A percentile compares a stretch with the other conserved stretches of the same genome.
Evolutionary conservation across 805 yeast genomes (phyloP).

Genomic region (Vanderwaltozyma verrucispora): DNA sequence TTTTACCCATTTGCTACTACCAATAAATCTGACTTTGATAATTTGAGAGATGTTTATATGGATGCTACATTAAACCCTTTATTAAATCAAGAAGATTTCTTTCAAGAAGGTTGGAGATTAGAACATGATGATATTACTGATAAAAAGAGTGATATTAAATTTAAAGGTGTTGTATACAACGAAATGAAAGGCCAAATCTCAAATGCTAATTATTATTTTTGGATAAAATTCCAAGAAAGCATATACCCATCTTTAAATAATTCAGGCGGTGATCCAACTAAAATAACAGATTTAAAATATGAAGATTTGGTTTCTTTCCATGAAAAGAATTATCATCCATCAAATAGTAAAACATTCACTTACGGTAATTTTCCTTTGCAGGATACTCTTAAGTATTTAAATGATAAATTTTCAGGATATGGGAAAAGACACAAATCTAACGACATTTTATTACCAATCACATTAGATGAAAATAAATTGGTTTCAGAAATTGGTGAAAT

Average conservation of each 20-base stretch:
- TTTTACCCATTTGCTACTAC: slow-evolving; percentile 96
- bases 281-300: slow-evolving; percentile 64
- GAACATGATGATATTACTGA: slow-evolving; percentile 61
- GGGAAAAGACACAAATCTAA: slow-evolving; percentile 37
- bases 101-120: slow-evolving; percentile 96
- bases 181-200: slow-evolving; percentile 98
- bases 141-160: slow-evolving; percentile 46
- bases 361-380: slow-evolving; percentile 70
- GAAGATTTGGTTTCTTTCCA: slow-evolving; percentile 76
- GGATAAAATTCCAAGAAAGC: slow-evolving; percentile 73
- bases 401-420: slow-evolving; percentile 40
- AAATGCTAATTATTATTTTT: slow-evolving; percentile 74
- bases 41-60: slow-evolving; percentile 77
- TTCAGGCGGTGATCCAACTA: slow-evolving; percentile 89
- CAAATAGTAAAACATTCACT: slow-evolving; percentile 77
- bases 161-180: slow-evolving; percentile 94
- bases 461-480: slow-evolving; percentile 26
- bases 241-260: slow-evolving; percentile 78
- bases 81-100: slow-evolving; percentile 67
- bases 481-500: slow-evolving; percentile 58
- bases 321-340: slow-evolving; percentile 69
- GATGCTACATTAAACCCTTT: slow-evolving; percentile 82
- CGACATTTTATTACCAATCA: slow-evolving; percentile 33
- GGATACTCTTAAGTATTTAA: slow-evolving; percentile 47
- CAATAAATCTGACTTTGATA: slow-evolving; percentile 66